phyloP scores from a whole-genome alignment of 2,329 filamentous ascomycete genomes.

The Elsinoe batatas region DNA sequence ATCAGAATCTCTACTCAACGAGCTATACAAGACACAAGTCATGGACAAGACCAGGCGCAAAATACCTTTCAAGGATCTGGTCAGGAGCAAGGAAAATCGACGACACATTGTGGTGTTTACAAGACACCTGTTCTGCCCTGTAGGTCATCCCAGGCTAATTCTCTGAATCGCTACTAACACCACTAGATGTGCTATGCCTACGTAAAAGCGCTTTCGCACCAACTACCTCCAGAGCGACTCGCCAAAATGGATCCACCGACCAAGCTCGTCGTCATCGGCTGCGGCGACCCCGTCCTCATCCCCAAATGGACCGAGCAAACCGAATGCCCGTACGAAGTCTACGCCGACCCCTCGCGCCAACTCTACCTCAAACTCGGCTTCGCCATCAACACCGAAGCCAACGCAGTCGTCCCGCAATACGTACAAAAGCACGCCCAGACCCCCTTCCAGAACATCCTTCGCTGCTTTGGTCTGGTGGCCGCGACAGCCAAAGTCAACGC shows the following conservation, averaged over 20 bases:
- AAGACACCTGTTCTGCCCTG: slow-evolving; percentile 33
- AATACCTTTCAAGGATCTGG: slow-evolving; percentile 10
- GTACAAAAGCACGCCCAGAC: slow-evolving; percentile 15
- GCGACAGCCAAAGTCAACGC: slow-evolving; percentile 17
- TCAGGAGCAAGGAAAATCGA: slow-evolving; percentile 11
- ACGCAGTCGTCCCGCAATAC: slow-evolving; percentile 23
- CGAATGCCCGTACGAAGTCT: slow-evolving; percentile 24
- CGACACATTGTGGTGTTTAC: slow-evolving; percentile 30
- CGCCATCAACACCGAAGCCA: slow-evolving; percentile 20
- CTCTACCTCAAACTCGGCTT: slow-evolving; percentile 27
- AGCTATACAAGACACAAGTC: slow-evolving; percentile 11
- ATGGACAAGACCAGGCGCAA: slow-evolving; percentile 10
- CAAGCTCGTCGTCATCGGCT: slow-evolving; percentile 27
- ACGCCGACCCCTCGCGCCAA: slow-evolving; percentile 24
- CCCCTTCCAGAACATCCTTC: slow-evolving; percentile 3
- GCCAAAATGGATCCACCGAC: slow-evolving; percentile 19
- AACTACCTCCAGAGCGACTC: slow-evolving; percentile 20
- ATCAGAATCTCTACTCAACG: not conserved
- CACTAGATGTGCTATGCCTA: slow-evolving; percentile 26
- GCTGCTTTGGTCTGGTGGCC: slow-evolving; percentile 9
- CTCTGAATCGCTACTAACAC: not conserved
- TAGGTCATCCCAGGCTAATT: slow-evolving; percentile 16
- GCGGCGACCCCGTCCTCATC: slow-evolving; percentile 25
- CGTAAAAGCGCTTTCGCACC: slow-evolving; percentile 22
- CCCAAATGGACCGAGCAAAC: slow-evolving; percentile 24